Conservation (phyloP, 2,329 filamentous ascomycete genomes). For the Blastomyces percursus region DNA sequence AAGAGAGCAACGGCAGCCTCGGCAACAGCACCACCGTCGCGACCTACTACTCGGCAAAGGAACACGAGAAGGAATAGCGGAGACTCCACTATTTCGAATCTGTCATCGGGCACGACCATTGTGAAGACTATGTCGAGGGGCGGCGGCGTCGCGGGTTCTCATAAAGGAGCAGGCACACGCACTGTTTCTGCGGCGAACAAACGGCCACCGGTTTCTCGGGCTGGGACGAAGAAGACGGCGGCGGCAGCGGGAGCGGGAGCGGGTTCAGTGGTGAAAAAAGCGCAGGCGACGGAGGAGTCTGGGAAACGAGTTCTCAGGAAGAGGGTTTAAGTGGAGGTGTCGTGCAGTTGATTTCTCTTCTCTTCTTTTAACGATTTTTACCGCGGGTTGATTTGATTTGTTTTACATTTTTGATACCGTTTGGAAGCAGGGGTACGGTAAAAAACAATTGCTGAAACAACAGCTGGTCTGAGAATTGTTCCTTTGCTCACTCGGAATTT, state of each 20-base stretch:
- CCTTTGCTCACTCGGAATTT: too few species aligned
- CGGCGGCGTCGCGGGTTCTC: conserved; percentile 20
- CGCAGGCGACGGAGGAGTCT: conserved; percentile 20
- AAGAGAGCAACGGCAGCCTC: conserved; percentile 12
- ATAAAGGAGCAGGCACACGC: conserved; percentile 22
- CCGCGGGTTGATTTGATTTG: too few species aligned
- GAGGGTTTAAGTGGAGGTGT: conserved; percentile 21
- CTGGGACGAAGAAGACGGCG: conserved; percentile 27
- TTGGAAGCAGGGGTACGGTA: too few species aligned
- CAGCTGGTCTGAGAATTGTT: too few species aligned
- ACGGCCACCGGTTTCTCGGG: conserved; percentile 21
- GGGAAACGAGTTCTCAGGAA: conserved; percentile 34
- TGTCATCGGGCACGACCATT: conserved; percentile 31
- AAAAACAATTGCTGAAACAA: too few species aligned
- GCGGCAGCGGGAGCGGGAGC: conserved; percentile 18
- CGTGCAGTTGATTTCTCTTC: not conserved
- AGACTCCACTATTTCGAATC: conserved; percentile 24
- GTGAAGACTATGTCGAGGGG: conserved; percentile 20
- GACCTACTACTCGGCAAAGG: conserved; percentile 31
- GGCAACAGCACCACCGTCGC: conserved; percentile 20
- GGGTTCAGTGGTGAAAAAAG: conserved; percentile 20
- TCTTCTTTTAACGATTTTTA: not conserved
- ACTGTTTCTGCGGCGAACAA: conserved; percentile 18
- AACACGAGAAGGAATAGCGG: conserved; percentile 28
- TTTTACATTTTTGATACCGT: too few species aligned